These are phyloP conservation scores for Terana coerulea DNA, from an alignment of 768 basidiomycete species.

Conservation along the genomic window DNA sequence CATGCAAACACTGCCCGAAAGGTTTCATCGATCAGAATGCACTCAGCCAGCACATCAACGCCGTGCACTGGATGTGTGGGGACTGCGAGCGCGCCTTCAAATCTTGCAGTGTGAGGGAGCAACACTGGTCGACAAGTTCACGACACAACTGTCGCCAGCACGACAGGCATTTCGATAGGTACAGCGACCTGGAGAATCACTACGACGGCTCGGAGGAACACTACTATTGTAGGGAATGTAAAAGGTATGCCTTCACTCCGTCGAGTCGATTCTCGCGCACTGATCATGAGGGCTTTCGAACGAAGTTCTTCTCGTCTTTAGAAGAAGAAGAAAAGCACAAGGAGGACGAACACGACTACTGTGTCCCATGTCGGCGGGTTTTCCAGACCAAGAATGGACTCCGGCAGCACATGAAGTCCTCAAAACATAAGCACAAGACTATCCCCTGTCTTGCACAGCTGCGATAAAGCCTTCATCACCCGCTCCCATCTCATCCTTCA, in stretches of 20 bases:
- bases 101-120: too few relatives aligned
- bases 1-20: constrained; percentile 26
- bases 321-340: too few relatives aligned
- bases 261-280: too few relatives aligned
- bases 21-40: constrained; percentile 18
- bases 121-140: too few relatives aligned
- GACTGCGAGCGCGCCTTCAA: constrained; percentile 46
- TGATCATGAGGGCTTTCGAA: too few relatives aligned
- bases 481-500: constrained; percentile 55
- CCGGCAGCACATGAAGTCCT: constrained; percentile 41
- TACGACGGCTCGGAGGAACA: too few relatives aligned
- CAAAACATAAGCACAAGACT: constrained; percentile 42
- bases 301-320: too few relatives aligned
- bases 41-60: constrained; percentile 23
- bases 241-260: too few relatives aligned
- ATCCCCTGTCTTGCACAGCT: constrained; percentile 39
- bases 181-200: too few relatives aligned
- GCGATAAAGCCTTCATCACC: constrained; percentile 45
- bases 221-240: too few relatives aligned
- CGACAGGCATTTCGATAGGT: too few relatives aligned
- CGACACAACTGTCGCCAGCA: too few relatives aligned
- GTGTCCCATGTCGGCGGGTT: constrained; percentile 37
- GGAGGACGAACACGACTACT: constrained; percentile 33
- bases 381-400: constrained; percentile 43
- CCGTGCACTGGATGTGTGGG: constrained; percentile 41